Evolutionary conservation across 805 yeast genomes (phyloP), one percentile per base, ranked within the genome.

Genomic region (Saccharomyces paradoxus): DNA sequence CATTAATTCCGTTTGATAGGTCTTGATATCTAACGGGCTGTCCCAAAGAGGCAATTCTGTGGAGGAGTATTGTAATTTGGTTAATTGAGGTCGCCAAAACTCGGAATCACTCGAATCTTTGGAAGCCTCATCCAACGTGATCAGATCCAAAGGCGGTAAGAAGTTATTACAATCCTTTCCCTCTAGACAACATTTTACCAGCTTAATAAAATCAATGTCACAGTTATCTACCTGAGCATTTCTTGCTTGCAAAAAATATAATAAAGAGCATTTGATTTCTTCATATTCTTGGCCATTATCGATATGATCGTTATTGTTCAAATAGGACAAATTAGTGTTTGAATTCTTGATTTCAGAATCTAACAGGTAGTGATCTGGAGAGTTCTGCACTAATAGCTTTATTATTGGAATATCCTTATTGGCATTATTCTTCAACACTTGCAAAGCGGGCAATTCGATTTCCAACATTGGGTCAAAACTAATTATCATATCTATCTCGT

Each of bases 391-490:
- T 14, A 81, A 56, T 9, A 81, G 69, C 60, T 77, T 79, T 6
- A 81, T 60, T 26, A 80, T 64, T 1, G 84, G 84, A 1, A 76
- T 66, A 26, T 53, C 49, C 12, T 61, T 37, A 24, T 59, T 56
- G 22, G 52, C 49, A 6, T 4, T 28, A n/a, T 41, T 17, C 37
- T 28, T 31, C 26, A 27, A 41, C n/a, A 30, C 13, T 14, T 60
- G 63, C 27, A 74, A 57, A 24, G 70, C 68, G 6, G 67, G 68
- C 41, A 70, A 60, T 17, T 60, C 53, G 29, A 68, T 71, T 50
- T 71, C 68, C 30, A 77, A 46, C 46, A 63, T 49, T 4, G 80
- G 72, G 64, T 81, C 84, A 56, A 81, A 73, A n/a, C 82, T 74
- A 0, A 81, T 63, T 27, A 81, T 74, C 37, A 74, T 62, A 57